Evolutionary conservation across 2,329 filamentous ascomycete species (phyloP).

Genomic region (Pseudogymnoascus destructans): DNA sequence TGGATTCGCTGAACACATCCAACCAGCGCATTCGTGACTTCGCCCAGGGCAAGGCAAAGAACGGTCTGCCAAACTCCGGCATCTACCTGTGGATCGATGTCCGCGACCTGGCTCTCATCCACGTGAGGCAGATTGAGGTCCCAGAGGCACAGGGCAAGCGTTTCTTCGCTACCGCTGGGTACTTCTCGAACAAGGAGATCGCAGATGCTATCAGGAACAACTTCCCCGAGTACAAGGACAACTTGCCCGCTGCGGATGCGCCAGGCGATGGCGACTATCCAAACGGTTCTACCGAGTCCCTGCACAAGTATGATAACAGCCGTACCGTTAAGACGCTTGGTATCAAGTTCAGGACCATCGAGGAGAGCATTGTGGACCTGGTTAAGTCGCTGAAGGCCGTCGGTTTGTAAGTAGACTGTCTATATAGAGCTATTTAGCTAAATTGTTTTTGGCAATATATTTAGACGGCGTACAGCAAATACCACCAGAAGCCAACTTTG

Average conservation of each 20-base stretch:
- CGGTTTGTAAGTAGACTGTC: conserved; percentile 7
- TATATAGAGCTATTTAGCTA: neutral
- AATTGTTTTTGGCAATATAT: neutral
- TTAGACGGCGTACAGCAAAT: neutral
- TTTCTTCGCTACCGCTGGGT: conserved; percentile 48
- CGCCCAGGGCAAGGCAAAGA: conserved; percentile 47
- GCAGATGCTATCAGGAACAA: conserved; percentile 40
- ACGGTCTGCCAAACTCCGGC: conserved; percentile 43
- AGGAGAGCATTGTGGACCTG: conserved; percentile 47
- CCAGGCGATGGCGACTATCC: conserved; percentile 25
- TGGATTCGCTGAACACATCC: conserved; percentile 58
- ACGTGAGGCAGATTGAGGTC: conserved; percentile 45
- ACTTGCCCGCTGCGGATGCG: conserved; percentile 33
- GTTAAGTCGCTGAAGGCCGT: conserved; percentile 31
- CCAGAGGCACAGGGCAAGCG: conserved; percentile 45
- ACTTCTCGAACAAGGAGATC: conserved; percentile 48
- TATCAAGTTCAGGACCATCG: conserved; percentile 43
- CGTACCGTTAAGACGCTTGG: conserved; percentile 43
- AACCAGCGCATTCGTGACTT: conserved; percentile 54
- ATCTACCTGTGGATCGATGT: conserved; percentile 49
- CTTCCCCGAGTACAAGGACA: conserved; percentile 38
- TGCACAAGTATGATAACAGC: conserved; percentile 44
- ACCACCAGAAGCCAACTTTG: neutral
- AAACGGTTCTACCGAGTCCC: conserved; percentile 27
- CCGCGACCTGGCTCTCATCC: conserved; percentile 47